phyloP scores from a whole-genome alignment of 2,329 filamentous ascomycete genomes.

The Mariannaea elegans region DNA sequence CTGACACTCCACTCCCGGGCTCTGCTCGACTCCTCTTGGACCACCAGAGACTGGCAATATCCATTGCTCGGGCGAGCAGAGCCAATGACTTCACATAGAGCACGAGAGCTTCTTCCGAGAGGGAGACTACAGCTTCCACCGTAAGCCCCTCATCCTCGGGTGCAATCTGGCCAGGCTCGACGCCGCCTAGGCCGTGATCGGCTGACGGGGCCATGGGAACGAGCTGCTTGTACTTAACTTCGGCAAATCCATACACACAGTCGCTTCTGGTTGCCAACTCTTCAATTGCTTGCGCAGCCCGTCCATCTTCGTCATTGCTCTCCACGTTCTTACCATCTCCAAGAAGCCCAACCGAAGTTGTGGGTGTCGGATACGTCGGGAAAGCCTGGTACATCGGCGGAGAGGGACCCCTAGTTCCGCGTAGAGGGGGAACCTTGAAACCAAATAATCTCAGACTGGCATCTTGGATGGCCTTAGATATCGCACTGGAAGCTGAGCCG shows the following conservation, averaged over 20 bases:
- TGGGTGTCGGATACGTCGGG: slow-evolving; percentile 81
- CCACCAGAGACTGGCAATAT: slow-evolving; percentile 95
- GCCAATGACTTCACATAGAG: slow-evolving; percentile 95
- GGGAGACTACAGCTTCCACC: slow-evolving; percentile 81
- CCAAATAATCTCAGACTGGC: slow-evolving; percentile 82
- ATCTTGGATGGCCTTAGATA: slow-evolving; percentile 94
- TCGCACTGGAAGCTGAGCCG: slow-evolving; percentile 83
- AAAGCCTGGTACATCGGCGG: slow-evolving; percentile 85
- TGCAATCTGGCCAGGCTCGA: slow-evolving; percentile 61
- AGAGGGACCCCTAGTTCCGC: slow-evolving; percentile 71
- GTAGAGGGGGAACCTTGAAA: slow-evolving; percentile 73
- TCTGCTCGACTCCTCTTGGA: slow-evolving; percentile 77
- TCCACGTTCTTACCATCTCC: slow-evolving; percentile 68
- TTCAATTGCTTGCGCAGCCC: slow-evolving; percentile 83
- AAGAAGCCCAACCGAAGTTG: slow-evolving; percentile 68
- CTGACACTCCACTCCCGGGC: slow-evolving; percentile 50
- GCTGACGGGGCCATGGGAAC: slow-evolving; percentile 84
- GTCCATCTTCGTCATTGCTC: slow-evolving; percentile 78
- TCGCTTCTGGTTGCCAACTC: slow-evolving; percentile 93
- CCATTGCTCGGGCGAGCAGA: slow-evolving; percentile 92
- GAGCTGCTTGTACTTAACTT: slow-evolving; percentile 99
- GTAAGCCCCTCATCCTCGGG: slow-evolving; percentile 80
- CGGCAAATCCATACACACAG: slow-evolving; percentile 96
- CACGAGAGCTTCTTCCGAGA: slow-evolving; percentile 94
- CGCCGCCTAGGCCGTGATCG: slow-evolving; percentile 74